Conservation (phyloP, 2,329 filamentous ascomycete genomes). For the Shiraia sp. region DNA sequence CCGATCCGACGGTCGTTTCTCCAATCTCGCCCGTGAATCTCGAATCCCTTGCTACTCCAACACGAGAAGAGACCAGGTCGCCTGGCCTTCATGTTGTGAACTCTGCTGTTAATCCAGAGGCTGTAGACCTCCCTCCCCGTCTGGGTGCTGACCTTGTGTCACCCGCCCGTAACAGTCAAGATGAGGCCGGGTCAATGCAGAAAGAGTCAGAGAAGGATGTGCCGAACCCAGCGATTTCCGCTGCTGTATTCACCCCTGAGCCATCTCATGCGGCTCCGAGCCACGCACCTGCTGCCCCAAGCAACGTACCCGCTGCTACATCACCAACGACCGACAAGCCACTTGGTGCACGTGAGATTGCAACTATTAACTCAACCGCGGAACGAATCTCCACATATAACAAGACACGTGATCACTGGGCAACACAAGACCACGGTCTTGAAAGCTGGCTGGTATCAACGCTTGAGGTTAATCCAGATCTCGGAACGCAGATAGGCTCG, state of each 20-base stretch:
- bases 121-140: slow-evolving; percentile 43
- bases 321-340: slow-evolving; percentile 36
- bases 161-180: slow-evolving; percentile 11
- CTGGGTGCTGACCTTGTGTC: slow-evolving; percentile 29
- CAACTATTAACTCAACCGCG: slow-evolving; percentile 65
- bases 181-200: slow-evolving; percentile 8
- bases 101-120: slow-evolving; percentile 40
- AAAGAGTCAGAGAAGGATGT: slow-evolving; percentile 8
- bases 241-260: slow-evolving; percentile 1
- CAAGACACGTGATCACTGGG: slow-evolving; percentile 71
- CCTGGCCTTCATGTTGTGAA: slow-evolving; percentile 51
- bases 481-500: slow-evolving; percentile 41
- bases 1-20: slow-evolving; percentile 15
- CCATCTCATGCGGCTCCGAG: slow-evolving; percentile 5
- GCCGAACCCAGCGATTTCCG: slow-evolving; percentile 9
- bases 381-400: slow-evolving; percentile 77
- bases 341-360: slow-evolving; percentile 75
- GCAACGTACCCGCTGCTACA: slow-evolving; percentile 19
- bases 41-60: slow-evolving; percentile 18
- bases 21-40: slow-evolving; percentile 20
- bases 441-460: slow-evolving; percentile 60
- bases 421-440: slow-evolving; percentile 75
- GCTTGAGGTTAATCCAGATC: slow-evolving; percentile 56
- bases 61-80: slow-evolving; percentile 25
- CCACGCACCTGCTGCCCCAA: slow-evolving; percentile 15